Evolutionary conservation across 176 grass and related monocot genomes (phyloP), one percentile per base, ranked within the genome.

Genomic region (Tillandsia fasciculata): DNA sequence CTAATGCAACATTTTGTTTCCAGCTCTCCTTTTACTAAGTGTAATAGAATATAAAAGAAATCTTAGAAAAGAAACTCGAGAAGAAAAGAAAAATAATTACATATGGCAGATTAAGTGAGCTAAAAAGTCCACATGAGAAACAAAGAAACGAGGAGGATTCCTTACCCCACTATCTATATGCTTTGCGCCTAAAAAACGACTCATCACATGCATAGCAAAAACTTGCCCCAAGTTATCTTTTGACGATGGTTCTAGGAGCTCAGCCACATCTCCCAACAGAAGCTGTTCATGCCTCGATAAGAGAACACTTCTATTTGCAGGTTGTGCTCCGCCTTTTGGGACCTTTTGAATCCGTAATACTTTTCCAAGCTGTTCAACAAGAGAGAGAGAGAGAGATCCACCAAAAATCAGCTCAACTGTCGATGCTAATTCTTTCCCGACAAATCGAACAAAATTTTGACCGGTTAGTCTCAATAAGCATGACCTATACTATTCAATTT

Each of bases 141-240:
- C 17, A 59, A 18, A 20, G 50, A 75, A 27, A 28, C 63, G 12
- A 63, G 48, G 12, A 42, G 51, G 54, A 71, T 71, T 59, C 49
- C 68, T 2, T 96, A 97, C 93, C 84, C 86, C 86, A 2, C 65
- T 68, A 73, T 92, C 93, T 2, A 97, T 77, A 83, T 92, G 82
- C 69, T 72, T 81, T 52, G 67, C 50, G 29, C 77, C 83, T 27
- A 97, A 74, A 78, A 87, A 70, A 58, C 79, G 77, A 71, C 86
- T 78, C 93, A 97, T 97, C 52, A 97, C 75, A 48, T 76, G 78
- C 53, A 63, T 24, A 20, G 77, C 73, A 79, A 86, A 97, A 72
- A 78, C 78, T 90, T 90, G 87, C 11, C 33, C 49, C 69, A 89
- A 74, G 69, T 56, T 70, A 82, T 83, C 86, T 66, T 77, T 79